phyloP scores from a whole-genome alignment of 139 green algal species.

The Chlamydomonas incerta region DNA sequence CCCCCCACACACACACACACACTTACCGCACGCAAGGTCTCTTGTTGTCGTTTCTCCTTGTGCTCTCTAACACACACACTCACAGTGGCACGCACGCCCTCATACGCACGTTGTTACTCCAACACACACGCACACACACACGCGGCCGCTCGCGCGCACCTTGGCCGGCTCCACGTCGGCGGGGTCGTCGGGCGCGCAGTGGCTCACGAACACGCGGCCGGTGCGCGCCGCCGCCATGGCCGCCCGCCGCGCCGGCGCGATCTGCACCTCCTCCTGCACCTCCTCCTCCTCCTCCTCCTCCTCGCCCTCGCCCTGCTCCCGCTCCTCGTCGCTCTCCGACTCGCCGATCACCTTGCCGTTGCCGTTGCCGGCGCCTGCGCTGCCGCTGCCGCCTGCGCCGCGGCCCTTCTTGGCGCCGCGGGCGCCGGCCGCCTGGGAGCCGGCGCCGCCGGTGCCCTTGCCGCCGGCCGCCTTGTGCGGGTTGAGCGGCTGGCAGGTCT shows the following conservation, averaged over 20 bases:
- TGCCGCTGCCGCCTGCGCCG: not conserved
- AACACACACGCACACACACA: no score
- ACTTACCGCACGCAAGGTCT: no score
- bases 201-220: conserved; percentile 66
- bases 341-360: not conserved
- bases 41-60: no score
- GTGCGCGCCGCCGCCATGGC: conserved; percentile 24
- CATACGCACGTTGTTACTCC: no score
- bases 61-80: no score
- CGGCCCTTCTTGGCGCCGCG: no score
- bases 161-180: not conserved
- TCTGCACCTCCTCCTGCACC: not conserved
- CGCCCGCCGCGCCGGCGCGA: not conserved
- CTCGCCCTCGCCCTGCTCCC: not conserved
- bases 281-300: not conserved
- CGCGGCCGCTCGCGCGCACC: not conserved
- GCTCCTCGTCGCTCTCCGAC: not conserved
- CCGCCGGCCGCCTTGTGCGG: no score
- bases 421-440: no score
- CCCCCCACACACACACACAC: no score
- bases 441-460: no score
- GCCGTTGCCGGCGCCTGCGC: not conserved
- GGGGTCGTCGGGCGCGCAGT: conserved; percentile 80
- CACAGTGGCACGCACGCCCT: no score
- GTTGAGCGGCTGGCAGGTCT: conserved; percentile 77